phyloP scores from a whole-genome alignment of 2,329 filamentous ascomycete species.

The Hymenoscyphus repandus region DNA sequence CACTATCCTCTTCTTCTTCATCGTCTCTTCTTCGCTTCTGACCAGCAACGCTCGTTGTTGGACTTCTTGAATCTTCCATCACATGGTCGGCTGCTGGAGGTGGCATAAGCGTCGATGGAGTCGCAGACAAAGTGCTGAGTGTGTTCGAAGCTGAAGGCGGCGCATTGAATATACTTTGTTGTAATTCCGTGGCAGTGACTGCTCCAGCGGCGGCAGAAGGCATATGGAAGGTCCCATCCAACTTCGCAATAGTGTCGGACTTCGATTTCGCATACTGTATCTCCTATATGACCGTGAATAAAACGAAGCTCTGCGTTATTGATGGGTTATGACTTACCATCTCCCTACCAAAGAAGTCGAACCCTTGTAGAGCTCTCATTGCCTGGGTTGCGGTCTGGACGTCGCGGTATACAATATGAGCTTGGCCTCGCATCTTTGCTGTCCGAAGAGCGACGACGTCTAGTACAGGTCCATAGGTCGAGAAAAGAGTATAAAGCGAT shows the following conservation, averaged over 20 bases:
- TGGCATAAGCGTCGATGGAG: slow-evolving; percentile 40
- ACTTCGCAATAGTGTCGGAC: slow-evolving; percentile 81
- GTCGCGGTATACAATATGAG: slow-evolving; percentile 87
- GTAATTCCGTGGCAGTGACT: slow-evolving; percentile 65
- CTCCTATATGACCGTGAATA: slow-evolving; percentile 50
- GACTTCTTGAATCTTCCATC: slow-evolving; percentile 47
- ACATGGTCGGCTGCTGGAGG: slow-evolving; percentile 40
- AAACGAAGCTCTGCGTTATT: background rate
- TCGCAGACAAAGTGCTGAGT: slow-evolving; percentile 30
- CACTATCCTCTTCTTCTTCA: slow-evolving; percentile 60
- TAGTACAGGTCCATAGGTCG: slow-evolving; percentile 86
- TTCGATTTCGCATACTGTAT: slow-evolving; percentile 88
- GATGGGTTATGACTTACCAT: slow-evolving; percentile 56
- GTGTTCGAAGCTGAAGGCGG: slow-evolving; percentile 47
- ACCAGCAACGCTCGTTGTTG: slow-evolving; percentile 47
- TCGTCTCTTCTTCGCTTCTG: slow-evolving; percentile 70
- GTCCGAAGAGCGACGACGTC: slow-evolving; percentile 90
- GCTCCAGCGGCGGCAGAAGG: slow-evolving; percentile 50
- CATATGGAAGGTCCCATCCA: slow-evolving; percentile 83
- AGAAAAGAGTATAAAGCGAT: slow-evolving; percentile 87
- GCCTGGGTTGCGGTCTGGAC: slow-evolving; percentile 89
- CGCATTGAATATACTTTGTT: slow-evolving; percentile 76
- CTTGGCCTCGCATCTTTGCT: slow-evolving; percentile 89
- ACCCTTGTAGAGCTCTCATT: slow-evolving; percentile 81
- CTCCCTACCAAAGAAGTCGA: slow-evolving; percentile 76